Conservation (phyloP, 371 early-diverging fungal species). For the Sporodiniella umbellata region DNA sequence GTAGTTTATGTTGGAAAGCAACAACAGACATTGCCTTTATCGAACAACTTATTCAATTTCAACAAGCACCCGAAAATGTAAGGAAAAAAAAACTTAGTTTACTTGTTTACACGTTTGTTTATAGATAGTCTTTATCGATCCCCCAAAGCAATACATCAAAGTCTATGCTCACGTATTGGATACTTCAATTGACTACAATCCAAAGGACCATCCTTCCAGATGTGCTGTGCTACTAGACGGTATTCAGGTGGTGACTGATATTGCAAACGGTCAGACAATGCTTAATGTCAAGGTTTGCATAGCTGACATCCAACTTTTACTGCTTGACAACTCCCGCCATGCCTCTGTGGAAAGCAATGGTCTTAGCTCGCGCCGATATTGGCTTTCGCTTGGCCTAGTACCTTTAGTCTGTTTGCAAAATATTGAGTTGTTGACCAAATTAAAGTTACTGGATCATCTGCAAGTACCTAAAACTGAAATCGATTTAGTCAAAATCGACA, state of each 20-base stretch:
- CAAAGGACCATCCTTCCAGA: constrained; percentile 43
- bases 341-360: constrained; percentile 12
- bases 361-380: constrained; percentile 30
- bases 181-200: constrained; percentile 55
- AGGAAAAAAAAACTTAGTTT: background rate
- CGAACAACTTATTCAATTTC: constrained; percentile 41
- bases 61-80: constrained; percentile 46
- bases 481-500: constrained; percentile 17
- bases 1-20: constrained; percentile 49
- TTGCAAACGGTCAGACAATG: constrained; percentile 50
- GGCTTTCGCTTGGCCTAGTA: constrained; percentile 39
- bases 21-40: constrained; percentile 34
- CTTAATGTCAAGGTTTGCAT: constrained; percentile 37
- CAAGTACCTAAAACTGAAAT: constrained; percentile 12
- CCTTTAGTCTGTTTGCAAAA: constrained; percentile 31
- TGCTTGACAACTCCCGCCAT: background rate
- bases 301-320: constrained; percentile 33
- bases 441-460: constrained; percentile 30
- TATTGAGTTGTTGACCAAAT: constrained; percentile 38
- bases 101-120: background rate
- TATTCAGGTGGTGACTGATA: constrained; percentile 49
- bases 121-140: constrained; percentile 44
- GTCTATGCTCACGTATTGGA: constrained; percentile 45
- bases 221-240: constrained; percentile 51
- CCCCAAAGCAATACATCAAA: constrained; percentile 48